Evolutionary conservation across 2,329 filamentous ascomycete genomes (phyloP).

Genomic region (Stachybotrys elegans): DNA sequence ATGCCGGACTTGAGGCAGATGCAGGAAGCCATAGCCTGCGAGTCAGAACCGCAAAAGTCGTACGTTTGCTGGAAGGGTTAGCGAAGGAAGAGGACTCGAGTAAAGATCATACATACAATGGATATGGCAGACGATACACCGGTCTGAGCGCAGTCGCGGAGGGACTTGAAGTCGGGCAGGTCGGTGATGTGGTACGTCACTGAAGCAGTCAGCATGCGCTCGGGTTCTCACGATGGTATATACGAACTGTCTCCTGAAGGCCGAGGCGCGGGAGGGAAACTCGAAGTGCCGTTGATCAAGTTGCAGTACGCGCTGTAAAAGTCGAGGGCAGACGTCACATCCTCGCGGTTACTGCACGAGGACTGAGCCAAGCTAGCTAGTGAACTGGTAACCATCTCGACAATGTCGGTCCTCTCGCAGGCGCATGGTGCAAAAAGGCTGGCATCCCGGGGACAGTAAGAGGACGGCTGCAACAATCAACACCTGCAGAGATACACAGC

Average conservation of each 20-base stretch:
- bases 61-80: conserved; percentile 21
- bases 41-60: conserved; percentile 38
- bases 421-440: conserved; percentile 44
- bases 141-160: conserved; percentile 39
- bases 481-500: not conserved
- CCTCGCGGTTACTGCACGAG: conserved; percentile 41
- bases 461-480: too few species aligned
- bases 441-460: conserved; percentile 34
- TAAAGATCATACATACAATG: conserved; percentile 23
- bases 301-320: conserved; percentile 49
- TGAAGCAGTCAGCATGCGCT: conserved; percentile 16
- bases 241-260: conserved; percentile 48
- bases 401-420: conserved; percentile 46
- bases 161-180: conserved; percentile 37
- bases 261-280: conserved; percentile 38
- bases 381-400: conserved; percentile 32
- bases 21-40: conserved; percentile 47
- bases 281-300: conserved; percentile 42
- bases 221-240: too few species aligned
- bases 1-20: conserved; percentile 46
- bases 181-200: conserved; percentile 53
- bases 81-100: conserved; percentile 10
- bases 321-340: conserved; percentile 40
- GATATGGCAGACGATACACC: conserved; percentile 38
- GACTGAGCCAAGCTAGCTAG: conserved; percentile 38